Percentiles rank a stretch among this genome's conserved stretches.
Evolutionary conservation across 2,329 filamentous ascomycete genomes (phyloP).

Genomic region (Hymenoscyphus albidus): DNA sequence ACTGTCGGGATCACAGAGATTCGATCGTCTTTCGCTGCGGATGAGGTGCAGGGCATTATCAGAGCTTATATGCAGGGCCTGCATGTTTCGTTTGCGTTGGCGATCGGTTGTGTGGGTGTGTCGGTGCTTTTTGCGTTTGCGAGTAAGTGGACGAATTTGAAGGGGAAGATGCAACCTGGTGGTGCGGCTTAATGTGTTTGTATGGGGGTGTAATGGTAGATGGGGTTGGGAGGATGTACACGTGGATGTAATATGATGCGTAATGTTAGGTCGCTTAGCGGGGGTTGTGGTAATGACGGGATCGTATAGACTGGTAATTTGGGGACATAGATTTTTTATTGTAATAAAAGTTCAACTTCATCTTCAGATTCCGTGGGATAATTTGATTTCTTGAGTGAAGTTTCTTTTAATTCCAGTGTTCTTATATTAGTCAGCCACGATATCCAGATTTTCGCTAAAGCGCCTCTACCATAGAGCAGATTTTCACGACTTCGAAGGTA

Average conservation of each 20-base stretch:
- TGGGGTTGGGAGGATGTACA: background rate
- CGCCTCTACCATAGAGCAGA: too few species aligned
- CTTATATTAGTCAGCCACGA: too few species aligned
- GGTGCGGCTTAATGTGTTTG: constrained; percentile 15
- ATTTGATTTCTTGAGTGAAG: too few species aligned
- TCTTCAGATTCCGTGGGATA: too few species aligned
- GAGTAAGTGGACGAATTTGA: constrained; percentile 38
- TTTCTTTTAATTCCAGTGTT: background rate
- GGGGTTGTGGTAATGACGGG: too few species aligned
- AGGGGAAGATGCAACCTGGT: constrained; percentile 27
- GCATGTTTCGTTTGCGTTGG: constrained; percentile 59
- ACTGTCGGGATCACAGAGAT: constrained; percentile 53
- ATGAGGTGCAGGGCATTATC: constrained; percentile 52
- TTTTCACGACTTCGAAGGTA: too few species aligned
- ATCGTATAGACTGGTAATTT: too few species aligned
- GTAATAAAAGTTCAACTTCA: too few species aligned
- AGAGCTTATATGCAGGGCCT: constrained; percentile 60
- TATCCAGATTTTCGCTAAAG: too few species aligned
- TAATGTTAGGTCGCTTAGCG: too few species aligned
- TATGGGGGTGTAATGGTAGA: too few species aligned
- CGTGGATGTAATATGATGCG: background rate
- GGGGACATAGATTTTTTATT: too few species aligned
- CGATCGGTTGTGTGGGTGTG: constrained; percentile 45
- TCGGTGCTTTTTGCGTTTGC: constrained; percentile 37
- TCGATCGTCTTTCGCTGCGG: constrained; percentile 44